Evolutionary conservation across 352 stramenopile genomes (phyloP), one percentile per base, ranked within the genome.

Genomic region (Phytophthora rubi): DNA sequence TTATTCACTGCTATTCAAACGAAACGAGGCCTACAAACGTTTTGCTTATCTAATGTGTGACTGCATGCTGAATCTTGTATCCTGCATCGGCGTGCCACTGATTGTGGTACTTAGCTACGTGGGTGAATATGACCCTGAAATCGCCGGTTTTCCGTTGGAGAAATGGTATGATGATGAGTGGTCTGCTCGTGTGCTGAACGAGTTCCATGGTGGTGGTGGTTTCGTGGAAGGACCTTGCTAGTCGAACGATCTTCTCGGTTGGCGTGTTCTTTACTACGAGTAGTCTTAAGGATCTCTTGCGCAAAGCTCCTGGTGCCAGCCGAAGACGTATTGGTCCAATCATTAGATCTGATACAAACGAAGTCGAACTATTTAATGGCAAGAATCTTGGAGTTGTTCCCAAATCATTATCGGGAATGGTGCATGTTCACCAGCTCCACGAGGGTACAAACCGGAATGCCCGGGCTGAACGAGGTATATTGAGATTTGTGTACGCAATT

Each of bases 141-240:
- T 70, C 1, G 61, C 53, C 21, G 71, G 68, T 1, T 79, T 79
- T 47, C 30, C 42, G 2, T 5, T 70, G 2, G 33, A 53, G 8
- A 35, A 54, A 0, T 79, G 68, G 72, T 73, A 76, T 21, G 45
- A 79, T 42, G 72, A 76, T 23, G 55, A 53, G 28, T 80, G 73
- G 69, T 49, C 53, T 5, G 72, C 64, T 3, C 59, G 57, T 16
- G 66, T 70, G 4, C 8, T 74, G 12, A 75, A 80, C 60, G 68
- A 80, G 42, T 62, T 80, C 39, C 68, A 74, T 77, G 49, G 53
- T 80, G 23, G 18, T 77, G 6, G 68, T 77, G 8, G 49, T 68
- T 33, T 80, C 73, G 4, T 74, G 65, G 61, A 54, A 21, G 9
- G 73, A 80, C 23, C 52, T 80, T 12, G 58, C 51, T 4, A 75